phyloP scores from a whole-genome alignment of 2,329 filamentous ascomycete species.

The Ophiostoma perfectum region DNA sequence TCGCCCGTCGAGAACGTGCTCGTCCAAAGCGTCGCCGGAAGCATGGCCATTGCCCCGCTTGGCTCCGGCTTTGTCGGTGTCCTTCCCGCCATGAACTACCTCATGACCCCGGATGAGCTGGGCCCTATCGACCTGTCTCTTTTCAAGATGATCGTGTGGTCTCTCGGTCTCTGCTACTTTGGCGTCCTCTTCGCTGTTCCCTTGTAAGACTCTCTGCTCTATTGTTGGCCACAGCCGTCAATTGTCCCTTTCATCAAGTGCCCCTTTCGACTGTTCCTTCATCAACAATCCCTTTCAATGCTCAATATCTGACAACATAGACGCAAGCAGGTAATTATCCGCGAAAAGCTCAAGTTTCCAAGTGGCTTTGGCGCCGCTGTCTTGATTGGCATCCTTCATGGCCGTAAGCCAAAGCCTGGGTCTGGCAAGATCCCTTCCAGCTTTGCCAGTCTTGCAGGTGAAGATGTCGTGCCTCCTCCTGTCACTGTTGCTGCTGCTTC shows the following conservation, averaged over 20 bases:
- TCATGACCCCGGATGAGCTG: conserved; percentile 70
- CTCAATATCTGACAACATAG: not conserved
- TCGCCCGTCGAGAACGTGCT: conserved; percentile 94
- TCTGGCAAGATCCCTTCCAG: conserved; percentile 25
- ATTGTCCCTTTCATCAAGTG: too few species aligned
- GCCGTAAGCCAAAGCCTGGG: conserved; percentile 32
- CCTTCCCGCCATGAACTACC: conserved; percentile 84
- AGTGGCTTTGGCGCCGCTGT: conserved; percentile 93
- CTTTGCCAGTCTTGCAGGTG: conserved; percentile 31
- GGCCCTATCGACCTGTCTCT: conserved; percentile 68
- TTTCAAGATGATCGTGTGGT: conserved; percentile 81
- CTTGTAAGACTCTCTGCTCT: conserved; percentile 39
- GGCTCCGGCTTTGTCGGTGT: conserved; percentile 95
- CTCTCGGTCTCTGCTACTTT: conserved; percentile 89
- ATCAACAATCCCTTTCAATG: not conserved
- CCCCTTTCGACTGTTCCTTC: too few species aligned
- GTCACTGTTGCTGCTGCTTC: not conserved
- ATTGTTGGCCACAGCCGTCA: too few species aligned
- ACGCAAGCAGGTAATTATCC: conserved; percentile 73
- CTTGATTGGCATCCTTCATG: conserved; percentile 86
- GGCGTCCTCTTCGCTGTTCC: conserved; percentile 96
- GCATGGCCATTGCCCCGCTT: conserved; percentile 93
- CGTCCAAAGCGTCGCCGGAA: conserved; percentile 90
- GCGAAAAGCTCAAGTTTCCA: conserved; percentile 88
- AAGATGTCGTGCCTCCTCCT: conserved; percentile 4